These are phyloP conservation scores for Takashimella koratensis DNA, from an alignment of 1,284 basidiomycete species.

Conservation along the genomic window DNA sequence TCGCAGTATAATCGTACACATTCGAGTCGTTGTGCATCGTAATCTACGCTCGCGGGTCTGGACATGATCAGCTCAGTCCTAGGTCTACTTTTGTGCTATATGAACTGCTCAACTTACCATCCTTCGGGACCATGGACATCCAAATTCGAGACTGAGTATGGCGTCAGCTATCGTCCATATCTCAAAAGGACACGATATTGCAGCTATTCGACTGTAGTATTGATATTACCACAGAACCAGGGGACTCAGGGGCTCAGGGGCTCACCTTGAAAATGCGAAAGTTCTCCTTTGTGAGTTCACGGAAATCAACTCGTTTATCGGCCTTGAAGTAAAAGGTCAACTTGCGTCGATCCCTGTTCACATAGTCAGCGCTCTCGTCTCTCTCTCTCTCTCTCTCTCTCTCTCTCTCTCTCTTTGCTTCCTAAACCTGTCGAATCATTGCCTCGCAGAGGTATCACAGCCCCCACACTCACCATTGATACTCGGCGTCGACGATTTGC, in stretches of 20 bases:
- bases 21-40: too few relatives aligned
- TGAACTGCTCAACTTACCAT: conserved; percentile 20
- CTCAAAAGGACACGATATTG: too few relatives aligned
- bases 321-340: conserved; percentile 97
- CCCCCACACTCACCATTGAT: conserved; percentile 72
- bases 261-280: conserved; percentile 46
- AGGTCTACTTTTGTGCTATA: too few relatives aligned
- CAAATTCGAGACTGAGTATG: conserved; percentile 40
- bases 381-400: neutral
- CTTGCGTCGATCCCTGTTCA: conserved; percentile 83
- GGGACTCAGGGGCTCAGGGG: too few relatives aligned
- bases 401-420: neutral
- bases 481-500: conserved; percentile 97
- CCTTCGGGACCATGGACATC: conserved; percentile 46
- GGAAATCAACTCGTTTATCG: conserved; percentile 93
- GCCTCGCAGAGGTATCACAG: too few relatives aligned
- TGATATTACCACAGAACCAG: too few relatives aligned
- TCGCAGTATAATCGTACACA: too few relatives aligned
- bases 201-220: too few relatives aligned
- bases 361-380: conserved; percentile 1
- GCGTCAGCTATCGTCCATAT: too few relatives aligned
- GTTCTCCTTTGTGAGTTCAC: conserved; percentile 63
- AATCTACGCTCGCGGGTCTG: neutral
- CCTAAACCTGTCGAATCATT: too few relatives aligned
- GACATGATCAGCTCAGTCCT: neutral